These are phyloP conservation scores for Psilocybe subaeruginosa DNA, from an alignment of 768 basidiomycete species.

Conservation along the genomic window DNA sequence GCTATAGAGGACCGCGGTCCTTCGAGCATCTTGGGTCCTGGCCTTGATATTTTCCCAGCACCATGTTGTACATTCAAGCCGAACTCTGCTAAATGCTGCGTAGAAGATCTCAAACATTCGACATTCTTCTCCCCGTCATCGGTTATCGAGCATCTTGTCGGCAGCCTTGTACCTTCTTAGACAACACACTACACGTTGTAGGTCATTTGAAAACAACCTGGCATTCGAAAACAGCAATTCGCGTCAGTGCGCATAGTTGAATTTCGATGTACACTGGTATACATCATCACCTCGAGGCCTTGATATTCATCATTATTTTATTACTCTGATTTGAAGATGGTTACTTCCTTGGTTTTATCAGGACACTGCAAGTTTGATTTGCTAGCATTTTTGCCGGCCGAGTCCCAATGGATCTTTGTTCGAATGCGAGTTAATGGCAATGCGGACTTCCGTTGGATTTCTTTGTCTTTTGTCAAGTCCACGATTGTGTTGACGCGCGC, in stretches of 20 bases:
- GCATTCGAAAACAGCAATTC: background rate
- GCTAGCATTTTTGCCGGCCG: too few relatives aligned
- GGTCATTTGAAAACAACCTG: background rate
- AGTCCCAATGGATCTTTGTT: too few relatives aligned
- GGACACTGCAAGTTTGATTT: too few relatives aligned
- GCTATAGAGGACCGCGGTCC: background rate
- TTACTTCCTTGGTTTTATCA: too few relatives aligned
- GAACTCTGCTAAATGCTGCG: too few relatives aligned
- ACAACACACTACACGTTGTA: background rate
- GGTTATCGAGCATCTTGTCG: background rate
- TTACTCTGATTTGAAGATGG: background rate
- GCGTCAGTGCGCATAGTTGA: too few relatives aligned
- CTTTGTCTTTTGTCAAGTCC: too few relatives aligned
- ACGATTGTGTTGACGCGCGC: too few relatives aligned
- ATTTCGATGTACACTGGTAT: background rate
- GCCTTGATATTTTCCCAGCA: background rate
- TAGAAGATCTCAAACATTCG: too few relatives aligned
- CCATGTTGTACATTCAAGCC: background rate
- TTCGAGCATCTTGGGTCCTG: background rate
- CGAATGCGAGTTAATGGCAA: too few relatives aligned
- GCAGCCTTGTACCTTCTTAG: background rate
- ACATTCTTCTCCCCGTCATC: background rate
- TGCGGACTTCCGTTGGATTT: too few relatives aligned
- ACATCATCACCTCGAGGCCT: background rate
- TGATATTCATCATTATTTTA: background rate